These are phyloP conservation scores for Aspergillus diversus DNA, from an alignment of 495 filamentous ascomycete species.

Conservation along the genomic window DNA sequence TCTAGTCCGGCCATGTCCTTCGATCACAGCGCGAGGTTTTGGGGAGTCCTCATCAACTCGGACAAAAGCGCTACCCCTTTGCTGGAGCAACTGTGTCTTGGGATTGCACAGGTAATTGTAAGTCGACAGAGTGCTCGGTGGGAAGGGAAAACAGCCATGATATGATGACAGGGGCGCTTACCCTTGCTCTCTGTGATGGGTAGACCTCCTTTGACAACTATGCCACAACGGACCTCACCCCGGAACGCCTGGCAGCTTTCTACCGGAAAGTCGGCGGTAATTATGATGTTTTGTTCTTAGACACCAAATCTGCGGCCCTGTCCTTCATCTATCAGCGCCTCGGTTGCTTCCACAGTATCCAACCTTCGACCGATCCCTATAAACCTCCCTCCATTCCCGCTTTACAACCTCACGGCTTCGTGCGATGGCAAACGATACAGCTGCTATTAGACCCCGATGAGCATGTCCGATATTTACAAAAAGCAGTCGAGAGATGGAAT, in stretches of 20 bases:
- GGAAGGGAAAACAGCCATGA: neutral
- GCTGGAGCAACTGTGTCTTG: conserved; percentile 76
- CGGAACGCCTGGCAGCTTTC: conserved; percentile 82
- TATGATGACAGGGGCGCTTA: conserved; percentile 7
- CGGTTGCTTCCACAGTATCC: conserved; percentile 82
- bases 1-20: conserved; percentile 37
- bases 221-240: conserved; percentile 68
- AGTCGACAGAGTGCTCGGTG: conserved; percentile 35
- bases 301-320: conserved; percentile 71
- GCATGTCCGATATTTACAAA: conserved; percentile 82
- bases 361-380: conserved; percentile 71
- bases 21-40: conserved; percentile 52
- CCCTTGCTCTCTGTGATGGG: conserved; percentile 4
- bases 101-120: conserved; percentile 83
- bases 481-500: conserved; percentile 74
- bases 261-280: conserved; percentile 88
- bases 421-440: conserved; percentile 93
- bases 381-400: conserved; percentile 77
- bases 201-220: conserved; percentile 65
- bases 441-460: conserved; percentile 84
- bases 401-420: conserved; percentile 80
- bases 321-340: conserved; percentile 91
- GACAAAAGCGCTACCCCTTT: conserved; percentile 77
- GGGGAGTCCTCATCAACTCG: conserved; percentile 81
- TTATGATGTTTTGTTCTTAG: conserved; percentile 84